Conservation (phyloP, 1,284 basidiomycete species). For the Puccinia hordei region DNA sequence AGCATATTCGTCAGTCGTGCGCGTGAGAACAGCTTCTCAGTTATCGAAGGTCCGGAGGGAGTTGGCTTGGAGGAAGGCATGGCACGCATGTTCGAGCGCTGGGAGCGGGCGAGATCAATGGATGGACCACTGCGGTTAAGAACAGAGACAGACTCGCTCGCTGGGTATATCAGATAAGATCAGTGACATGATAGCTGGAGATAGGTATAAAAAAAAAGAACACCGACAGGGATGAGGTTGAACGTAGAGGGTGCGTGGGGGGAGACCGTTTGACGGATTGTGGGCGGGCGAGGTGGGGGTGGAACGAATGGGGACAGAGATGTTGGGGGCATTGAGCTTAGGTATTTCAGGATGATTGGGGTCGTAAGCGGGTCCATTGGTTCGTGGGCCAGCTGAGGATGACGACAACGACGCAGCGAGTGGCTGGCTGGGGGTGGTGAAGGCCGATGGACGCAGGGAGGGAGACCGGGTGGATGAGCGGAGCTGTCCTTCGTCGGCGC, state of each 20-base stretch:
- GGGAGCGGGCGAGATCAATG: background rate
- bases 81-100: background rate
- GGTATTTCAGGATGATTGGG: conserved; percentile 37
- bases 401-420: background rate
- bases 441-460: background rate
- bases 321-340: conserved; percentile 45
- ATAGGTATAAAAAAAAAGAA: background rate
- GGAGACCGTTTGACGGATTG: background rate
- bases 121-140: background rate
- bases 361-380: background rate
- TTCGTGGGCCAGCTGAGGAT: background rate
- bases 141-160: background rate
- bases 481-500: background rate
- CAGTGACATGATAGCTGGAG: background rate
- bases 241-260: conserved; percentile 42
- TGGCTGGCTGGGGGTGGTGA: background rate
- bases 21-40: conserved; percentile 35
- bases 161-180: background rate
- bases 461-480: background rate
- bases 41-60: conserved; percentile 13
- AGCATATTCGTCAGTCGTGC: conserved; percentile 39
- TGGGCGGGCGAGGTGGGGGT: background rate
- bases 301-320: conserved; percentile 37
- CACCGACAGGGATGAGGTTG: conserved; percentile 41
- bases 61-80: conserved; percentile 4